phyloP scores from a whole-genome alignment of 192 early-diverging fungal species.

The Backusella australiensis region DNA sequence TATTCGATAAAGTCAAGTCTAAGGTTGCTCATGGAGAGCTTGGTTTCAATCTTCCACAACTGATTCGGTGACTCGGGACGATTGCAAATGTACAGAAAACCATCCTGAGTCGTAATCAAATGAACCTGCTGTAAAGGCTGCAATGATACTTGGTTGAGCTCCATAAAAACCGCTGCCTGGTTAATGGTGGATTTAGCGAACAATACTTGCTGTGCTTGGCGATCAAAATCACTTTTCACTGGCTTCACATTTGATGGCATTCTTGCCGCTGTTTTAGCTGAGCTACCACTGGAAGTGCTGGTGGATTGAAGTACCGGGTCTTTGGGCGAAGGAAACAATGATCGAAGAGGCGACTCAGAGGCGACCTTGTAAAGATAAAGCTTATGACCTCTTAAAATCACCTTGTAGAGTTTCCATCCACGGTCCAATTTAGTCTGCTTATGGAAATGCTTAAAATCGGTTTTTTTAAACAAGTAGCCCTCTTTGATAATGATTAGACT shows the following conservation, averaged over 20 bases:
- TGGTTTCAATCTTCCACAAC: constrained; percentile 7
- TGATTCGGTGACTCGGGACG: constrained; percentile 1
- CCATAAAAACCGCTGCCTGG: constrained; percentile 13
- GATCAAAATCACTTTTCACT: constrained; percentile 13
- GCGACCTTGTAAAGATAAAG: constrained; percentile 72
- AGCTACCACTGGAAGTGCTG: background rate
- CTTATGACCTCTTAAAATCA: constrained; percentile 70
- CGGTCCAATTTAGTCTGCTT: constrained; percentile 54
- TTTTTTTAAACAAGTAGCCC: constrained; percentile 74
- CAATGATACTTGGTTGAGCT: background rate
- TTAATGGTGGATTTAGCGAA: background rate
- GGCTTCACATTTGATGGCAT: background rate
- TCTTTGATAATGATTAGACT: constrained; percentile 44
- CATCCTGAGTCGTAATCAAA: background rate
- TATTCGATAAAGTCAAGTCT: background rate
- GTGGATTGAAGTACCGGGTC: background rate
- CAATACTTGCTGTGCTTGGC: constrained; percentile 8
- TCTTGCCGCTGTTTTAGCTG: background rate
- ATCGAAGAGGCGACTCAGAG: constrained; percentile 46
- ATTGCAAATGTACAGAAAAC: background rate
- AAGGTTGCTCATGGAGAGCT: background rate
- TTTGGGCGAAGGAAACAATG: constrained; percentile 32
- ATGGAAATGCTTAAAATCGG: constrained; percentile 63
- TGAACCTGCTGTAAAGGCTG: constrained; percentile 1
- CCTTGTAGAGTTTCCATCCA: constrained; percentile 77